A percentile compares a stretch with the other conserved stretches of the same genome.
Evolutionary conservation across 179 eudicot species (phyloP).

Genomic region (Spergularia azorica): DNA sequence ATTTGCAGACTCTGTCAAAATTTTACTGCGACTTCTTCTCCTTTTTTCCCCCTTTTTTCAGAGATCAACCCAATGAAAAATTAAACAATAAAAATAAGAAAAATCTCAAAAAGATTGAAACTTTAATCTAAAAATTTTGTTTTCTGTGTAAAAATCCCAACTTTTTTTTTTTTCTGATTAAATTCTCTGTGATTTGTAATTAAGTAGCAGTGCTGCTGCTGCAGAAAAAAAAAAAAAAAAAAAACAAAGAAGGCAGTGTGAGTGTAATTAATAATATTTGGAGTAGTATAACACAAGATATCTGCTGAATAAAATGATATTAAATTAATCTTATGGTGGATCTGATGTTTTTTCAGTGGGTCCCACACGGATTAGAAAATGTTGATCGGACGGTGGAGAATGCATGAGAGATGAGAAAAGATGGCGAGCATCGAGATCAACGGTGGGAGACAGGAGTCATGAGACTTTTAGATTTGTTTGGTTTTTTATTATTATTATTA

Average conservation of each 20-base stretch:
- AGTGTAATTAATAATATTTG: background rate
- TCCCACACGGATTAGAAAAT: slow-evolving; percentile 15
- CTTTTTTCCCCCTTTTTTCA: background rate
- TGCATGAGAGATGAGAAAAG: background rate
- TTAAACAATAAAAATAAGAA: background rate
- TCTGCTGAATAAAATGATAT: background rate
- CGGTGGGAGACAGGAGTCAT: slow-evolving; percentile 16
- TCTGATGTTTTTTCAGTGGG: background rate
- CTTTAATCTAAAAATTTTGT: too few species aligned
- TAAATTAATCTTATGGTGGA: background rate
- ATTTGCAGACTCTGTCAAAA: slow-evolving; percentile 9
- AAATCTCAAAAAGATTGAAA: background rate
- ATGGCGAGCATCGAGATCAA: slow-evolving; percentile 22
- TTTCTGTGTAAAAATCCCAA: too few species aligned
- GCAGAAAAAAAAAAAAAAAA: too few species aligned
- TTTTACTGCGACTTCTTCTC: slow-evolving; percentile 1
- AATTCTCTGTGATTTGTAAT: too few species aligned
- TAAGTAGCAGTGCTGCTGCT: too few species aligned
- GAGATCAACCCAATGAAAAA: background rate
- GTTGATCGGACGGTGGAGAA: background rate
- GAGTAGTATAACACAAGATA: background rate
- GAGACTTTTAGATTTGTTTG: background rate
- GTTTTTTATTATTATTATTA: background rate
- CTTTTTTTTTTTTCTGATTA: too few species aligned
- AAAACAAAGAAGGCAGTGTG: too few species aligned